phyloP scores from a whole-genome alignment of 129 eudicot genomes.

The Scalesia atractyloides region DNA sequence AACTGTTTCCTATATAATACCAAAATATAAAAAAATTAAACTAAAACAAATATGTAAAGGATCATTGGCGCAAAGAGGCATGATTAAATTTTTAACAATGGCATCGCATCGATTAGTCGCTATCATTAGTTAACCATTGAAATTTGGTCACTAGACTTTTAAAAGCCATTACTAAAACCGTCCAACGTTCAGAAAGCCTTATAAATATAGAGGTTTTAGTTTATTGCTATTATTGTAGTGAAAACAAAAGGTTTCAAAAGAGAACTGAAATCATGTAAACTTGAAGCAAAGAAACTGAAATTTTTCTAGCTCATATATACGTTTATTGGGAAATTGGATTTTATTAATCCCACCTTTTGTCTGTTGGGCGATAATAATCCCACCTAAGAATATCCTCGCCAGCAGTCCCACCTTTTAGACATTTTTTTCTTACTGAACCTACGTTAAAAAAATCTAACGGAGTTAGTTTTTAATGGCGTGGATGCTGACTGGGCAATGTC shows the following conservation, averaged over 20 bases:
- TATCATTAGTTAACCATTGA: not conserved
- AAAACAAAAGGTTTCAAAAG: not conserved
- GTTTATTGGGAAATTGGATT: not conserved
- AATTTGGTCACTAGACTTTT: not conserved
- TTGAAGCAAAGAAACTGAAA: constrained; percentile 6
- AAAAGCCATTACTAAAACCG: not conserved
- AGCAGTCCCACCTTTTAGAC: too few species aligned
- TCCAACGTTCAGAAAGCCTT: not conserved
- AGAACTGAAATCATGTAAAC: not conserved
- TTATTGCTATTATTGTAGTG: not conserved
- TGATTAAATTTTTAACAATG: not conserved
- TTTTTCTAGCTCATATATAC: not conserved
- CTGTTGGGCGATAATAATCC: too few species aligned
- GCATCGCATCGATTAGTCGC: not conserved
- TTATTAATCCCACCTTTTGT: too few species aligned
- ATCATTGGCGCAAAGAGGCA: constrained; percentile 4
- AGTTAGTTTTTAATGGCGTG: too few species aligned
- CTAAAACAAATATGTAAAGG: not conserved
- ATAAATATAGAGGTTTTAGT: not conserved
- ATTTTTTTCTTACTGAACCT: too few species aligned
- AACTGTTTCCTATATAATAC: constrained; percentile 52
- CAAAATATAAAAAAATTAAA: not conserved
- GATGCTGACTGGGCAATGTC: too few species aligned
- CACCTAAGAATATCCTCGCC: too few species aligned
- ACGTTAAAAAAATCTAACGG: too few species aligned